Conservation (phyloP, 805 yeast genomes). For the Ogataea pini region DNA sequence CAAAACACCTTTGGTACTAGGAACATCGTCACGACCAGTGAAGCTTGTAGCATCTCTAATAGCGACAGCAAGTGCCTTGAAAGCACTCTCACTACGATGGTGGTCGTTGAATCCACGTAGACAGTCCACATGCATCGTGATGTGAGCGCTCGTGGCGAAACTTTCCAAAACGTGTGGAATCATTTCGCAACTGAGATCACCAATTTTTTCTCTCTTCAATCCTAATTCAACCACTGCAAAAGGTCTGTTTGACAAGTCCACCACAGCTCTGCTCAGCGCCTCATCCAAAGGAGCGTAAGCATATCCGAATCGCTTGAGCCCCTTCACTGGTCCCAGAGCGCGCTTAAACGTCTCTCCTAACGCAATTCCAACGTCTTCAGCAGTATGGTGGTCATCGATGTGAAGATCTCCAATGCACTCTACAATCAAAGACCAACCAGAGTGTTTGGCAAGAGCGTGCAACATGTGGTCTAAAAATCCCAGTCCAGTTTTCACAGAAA, state of each 20-base stretch:
- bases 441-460: constrained; percentile 94
- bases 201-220: constrained; percentile 87
- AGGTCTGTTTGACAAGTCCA: constrained; percentile 91
- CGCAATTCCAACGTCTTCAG: constrained; percentile 94
- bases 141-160: constrained; percentile 88
- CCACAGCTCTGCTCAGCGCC: constrained; percentile 94
- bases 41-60: constrained; percentile 78
- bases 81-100: constrained; percentile 94
- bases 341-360: constrained; percentile 85
- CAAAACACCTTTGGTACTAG: constrained; percentile 94
- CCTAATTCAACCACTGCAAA: constrained; percentile 89
- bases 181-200: constrained; percentile 93
- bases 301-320: constrained; percentile 88
- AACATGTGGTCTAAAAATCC: constrained; percentile 98
- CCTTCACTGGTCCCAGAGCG: constrained; percentile 86
- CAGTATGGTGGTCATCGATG: constrained; percentile 96
- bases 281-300: constrained; percentile 97
- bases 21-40: constrained; percentile 88
- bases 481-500: constrained; percentile 84
- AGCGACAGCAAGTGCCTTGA: constrained; percentile 94
- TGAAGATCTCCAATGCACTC: constrained; percentile 94
- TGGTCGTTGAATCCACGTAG: constrained; percentile 93
- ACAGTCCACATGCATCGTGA: constrained; percentile 94
- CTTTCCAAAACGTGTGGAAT: constrained; percentile 95
- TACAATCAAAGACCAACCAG: constrained; percentile 91